Percentiles rank a stretch among this genome's conserved stretches.
phyloP scores from a whole-genome alignment of 129 eudicot genomes.

The Flaveria brownii region DNA sequence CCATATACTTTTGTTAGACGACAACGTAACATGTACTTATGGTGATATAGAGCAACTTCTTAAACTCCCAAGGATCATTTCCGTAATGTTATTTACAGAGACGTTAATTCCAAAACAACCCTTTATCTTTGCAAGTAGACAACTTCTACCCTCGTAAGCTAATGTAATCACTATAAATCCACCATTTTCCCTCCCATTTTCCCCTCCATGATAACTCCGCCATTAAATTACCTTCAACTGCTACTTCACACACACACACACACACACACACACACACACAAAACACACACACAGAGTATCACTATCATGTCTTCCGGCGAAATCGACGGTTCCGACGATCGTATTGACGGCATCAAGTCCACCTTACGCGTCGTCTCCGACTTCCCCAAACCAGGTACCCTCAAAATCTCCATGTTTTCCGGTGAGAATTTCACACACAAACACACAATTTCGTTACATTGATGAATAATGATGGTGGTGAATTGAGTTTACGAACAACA shows the following conservation, averaged over 20 bases:
- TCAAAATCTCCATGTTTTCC: not conserved
- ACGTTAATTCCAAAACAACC: not conserved
- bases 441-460: not conserved
- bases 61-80: conserved; percentile 7
- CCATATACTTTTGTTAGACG: too few species aligned
- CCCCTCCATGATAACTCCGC: conserved; percentile 22
- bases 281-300: not conserved
- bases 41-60: not conserved
- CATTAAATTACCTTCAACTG: conserved; percentile 32
- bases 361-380: conserved; percentile 80
- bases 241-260: conserved; percentile 11
- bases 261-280: not conserved
- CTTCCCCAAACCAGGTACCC: conserved; percentile 87
- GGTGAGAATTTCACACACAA: too few species aligned
- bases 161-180: conserved; percentile 28
- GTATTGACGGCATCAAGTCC: conserved; percentile 55
- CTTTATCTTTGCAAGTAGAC: not conserved
- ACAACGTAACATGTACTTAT: not conserved
- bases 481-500: conserved; percentile 25
- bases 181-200: conserved; percentile 28
- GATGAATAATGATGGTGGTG: not conserved
- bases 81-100: not conserved
- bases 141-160: not conserved
- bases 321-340: conserved; percentile 31
- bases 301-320: conserved; percentile 32